phyloP scores from a whole-genome alignment of 1,139 yeast genomes.

The Suhomyces wounanorum region DNA sequence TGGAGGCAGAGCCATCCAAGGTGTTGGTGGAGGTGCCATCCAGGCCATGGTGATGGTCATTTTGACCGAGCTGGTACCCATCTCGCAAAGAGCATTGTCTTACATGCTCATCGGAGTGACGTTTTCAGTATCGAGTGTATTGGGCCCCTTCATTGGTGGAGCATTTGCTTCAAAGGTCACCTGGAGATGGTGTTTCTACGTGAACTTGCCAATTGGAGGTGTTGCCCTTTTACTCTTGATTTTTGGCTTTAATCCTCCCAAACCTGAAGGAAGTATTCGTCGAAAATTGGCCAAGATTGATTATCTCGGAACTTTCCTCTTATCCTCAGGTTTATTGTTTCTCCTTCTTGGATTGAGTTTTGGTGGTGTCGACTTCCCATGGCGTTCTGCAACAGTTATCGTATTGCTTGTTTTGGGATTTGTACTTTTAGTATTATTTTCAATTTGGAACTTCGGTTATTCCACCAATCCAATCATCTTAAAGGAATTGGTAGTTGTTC shows the following conservation, averaged over 20 bases:
- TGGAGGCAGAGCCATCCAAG: slow-evolving; percentile 71
- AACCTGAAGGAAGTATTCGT: slow-evolving; percentile 39
- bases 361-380: slow-evolving; percentile 49
- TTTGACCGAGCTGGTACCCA: slow-evolving; percentile 61
- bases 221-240: slow-evolving; percentile 48
- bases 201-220: slow-evolving; percentile 71
- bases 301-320: slow-evolving; percentile 46
- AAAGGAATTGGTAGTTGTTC: slow-evolving; percentile 36
- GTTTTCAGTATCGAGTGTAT: slow-evolving; percentile 56
- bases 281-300: slow-evolving; percentile 49
- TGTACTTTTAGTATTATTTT: slow-evolving; percentile 37
- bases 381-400: slow-evolving; percentile 61
- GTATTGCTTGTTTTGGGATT: slow-evolving; percentile 59
- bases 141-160: slow-evolving; percentile 73
- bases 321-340: slow-evolving; percentile 45
- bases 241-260: slow-evolving; percentile 59
- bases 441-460: slow-evolving; percentile 49
- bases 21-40: slow-evolving; percentile 74
- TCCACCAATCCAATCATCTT: slow-evolving; percentile 53
- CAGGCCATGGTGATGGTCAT: slow-evolving; percentile 61
- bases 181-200: slow-evolving; percentile 82
- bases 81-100: slow-evolving; percentile 56
- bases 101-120: slow-evolving; percentile 53
- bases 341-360: slow-evolving; percentile 53
- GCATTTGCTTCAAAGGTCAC: slow-evolving; percentile 59